Evolutionary conservation across 306 rosid species (phyloP), one percentile per base, ranked within the genome.

Genomic region (Fragaria vesca): DNA sequence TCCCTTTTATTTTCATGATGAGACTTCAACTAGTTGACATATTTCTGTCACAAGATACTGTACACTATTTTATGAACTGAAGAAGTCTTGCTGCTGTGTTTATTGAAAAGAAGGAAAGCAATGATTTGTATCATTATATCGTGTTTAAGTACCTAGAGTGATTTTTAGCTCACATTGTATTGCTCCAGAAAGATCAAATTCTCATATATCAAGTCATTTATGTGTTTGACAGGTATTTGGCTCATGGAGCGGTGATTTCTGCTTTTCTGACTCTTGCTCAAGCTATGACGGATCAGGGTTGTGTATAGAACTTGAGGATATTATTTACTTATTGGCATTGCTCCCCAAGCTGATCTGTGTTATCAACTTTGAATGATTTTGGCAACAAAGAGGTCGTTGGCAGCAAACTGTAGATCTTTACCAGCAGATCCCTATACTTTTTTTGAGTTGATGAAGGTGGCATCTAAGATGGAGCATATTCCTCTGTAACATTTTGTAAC

Each of bases 261-360:
- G 88, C 97, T 57, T 94, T 94, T 86, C 86, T 94, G 81, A 92
- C 93, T 45, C 81, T 94, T 79, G 98, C 97, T 66, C 98, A 94
- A 87, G 98, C 98, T 71, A 94, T 94, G 98, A 92, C 91, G 12
- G 98, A 90, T 79, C 98, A 94, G 86, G 98, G 98, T 54, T 94
- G 96, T 86, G 93, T 90, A 85, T 94, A 88, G 89, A 81, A 78
- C 67, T 63, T 28, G 32, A 51, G 58, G 40, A 54, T 54, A 21
- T 36, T 72, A 76, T 81, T 47, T 57, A 73, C 40, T 69, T 65
- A 38, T 66, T 65, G 34, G 21, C 40, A 76, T 43, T 69, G 84
- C 47, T 76, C 51, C 76, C 82, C 76, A 75, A 74, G 74, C 66
- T 81, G 78, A 76, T 76, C 4, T 51, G 68, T 80, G 57, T 43